A percentile compares a stretch with the other conserved stretches of the same genome.
Conservation (phyloP, 352 stramenopile genomes). For the Elongisporangium prolatum region DNA sequence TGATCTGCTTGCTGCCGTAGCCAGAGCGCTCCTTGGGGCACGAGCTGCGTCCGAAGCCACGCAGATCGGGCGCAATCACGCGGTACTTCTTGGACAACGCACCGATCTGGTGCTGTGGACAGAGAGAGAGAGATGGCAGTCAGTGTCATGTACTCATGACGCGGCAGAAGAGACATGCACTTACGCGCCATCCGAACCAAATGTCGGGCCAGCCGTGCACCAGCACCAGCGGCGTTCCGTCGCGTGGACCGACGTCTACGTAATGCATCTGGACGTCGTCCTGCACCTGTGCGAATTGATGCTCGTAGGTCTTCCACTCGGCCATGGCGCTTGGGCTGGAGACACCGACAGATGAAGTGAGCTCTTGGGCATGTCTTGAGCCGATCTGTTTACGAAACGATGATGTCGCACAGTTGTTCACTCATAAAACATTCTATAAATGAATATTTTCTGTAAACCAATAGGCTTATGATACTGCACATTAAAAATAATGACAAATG, state of each 20-base stretch:
- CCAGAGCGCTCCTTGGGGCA: constrained; percentile 23
- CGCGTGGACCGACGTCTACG: constrained; percentile 42
- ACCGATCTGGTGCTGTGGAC: constrained; percentile 46
- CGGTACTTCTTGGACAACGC: constrained; percentile 39
- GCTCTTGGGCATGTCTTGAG: neutral
- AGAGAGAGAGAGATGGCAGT: constrained; percentile 8
- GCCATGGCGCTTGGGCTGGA: neutral
- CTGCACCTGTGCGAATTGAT: constrained; percentile 23
- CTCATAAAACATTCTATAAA: too few species aligned
- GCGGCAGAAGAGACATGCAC: neutral
- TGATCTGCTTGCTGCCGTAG: constrained; percentile 57
- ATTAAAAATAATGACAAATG: too few species aligned
- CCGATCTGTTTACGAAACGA: too few species aligned
- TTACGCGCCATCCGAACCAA: constrained; percentile 64
- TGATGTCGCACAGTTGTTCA: too few species aligned
- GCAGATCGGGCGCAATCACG: constrained; percentile 50
- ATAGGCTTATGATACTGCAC: too few species aligned
- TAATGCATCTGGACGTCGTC: constrained; percentile 45
- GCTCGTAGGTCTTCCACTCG: constrained; percentile 2
- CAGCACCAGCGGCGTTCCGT: constrained; percentile 50
- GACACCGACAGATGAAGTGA: neutral
- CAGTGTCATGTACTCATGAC: neutral
- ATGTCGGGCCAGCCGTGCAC: constrained; percentile 76
- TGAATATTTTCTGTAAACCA: too few species aligned
- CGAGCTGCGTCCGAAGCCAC: constrained; percentile 54